Conservation (phyloP, 495 filamentous ascomycete species). For the Podospora appendiculata region DNA sequence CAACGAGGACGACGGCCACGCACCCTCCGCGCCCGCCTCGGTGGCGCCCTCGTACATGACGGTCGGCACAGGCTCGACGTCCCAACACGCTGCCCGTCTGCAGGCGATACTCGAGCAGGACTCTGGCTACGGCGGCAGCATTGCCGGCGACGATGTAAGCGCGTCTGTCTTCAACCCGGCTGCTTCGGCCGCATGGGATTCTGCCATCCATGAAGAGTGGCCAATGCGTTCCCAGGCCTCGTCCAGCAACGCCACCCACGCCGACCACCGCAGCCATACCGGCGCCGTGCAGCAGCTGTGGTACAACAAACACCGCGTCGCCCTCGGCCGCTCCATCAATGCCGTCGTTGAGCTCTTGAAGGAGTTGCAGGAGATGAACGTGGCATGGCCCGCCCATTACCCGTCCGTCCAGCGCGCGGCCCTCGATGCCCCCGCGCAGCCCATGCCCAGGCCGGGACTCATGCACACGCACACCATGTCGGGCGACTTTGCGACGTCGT, state of each 20-base stretch:
- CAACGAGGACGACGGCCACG: constrained; percentile 7
- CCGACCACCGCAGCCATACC: constrained; percentile 37
- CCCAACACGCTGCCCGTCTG: constrained; percentile 57
- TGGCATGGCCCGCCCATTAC: constrained; percentile 89
- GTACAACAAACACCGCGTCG: constrained; percentile 84
- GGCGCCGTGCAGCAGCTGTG: constrained; percentile 43
- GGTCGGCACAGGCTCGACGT: constrained; percentile 73
- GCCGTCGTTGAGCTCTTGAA: constrained; percentile 70
- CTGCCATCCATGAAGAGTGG: constrained; percentile 59
- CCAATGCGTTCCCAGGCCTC: constrained; percentile 29
- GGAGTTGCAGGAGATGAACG: constrained; percentile 79
- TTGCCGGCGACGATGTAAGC: constrained; percentile 32
- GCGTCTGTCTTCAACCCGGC: constrained; percentile 25
- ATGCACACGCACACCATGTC: constrained; percentile 45
- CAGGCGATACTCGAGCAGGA: constrained; percentile 75
- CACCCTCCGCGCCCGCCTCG: constrained; percentile 9
- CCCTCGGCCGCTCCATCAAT: constrained; percentile 78
- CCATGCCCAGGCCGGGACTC: constrained; percentile 39
- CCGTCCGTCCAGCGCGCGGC: constrained; percentile 69
- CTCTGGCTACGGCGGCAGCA: constrained; percentile 85
- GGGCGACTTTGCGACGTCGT: constrained; percentile 16
- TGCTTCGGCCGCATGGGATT: constrained; percentile 24
- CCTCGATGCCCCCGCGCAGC: constrained; percentile 31
- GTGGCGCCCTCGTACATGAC: constrained; percentile 69
- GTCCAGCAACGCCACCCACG: constrained; percentile 7